A percentile compares a stretch with the other conserved stretches of the same genome.
Evolutionary conservation across 768 basidiomycete species (phyloP).

Genomic region (Candolleomyces aberdarensis): DNA sequence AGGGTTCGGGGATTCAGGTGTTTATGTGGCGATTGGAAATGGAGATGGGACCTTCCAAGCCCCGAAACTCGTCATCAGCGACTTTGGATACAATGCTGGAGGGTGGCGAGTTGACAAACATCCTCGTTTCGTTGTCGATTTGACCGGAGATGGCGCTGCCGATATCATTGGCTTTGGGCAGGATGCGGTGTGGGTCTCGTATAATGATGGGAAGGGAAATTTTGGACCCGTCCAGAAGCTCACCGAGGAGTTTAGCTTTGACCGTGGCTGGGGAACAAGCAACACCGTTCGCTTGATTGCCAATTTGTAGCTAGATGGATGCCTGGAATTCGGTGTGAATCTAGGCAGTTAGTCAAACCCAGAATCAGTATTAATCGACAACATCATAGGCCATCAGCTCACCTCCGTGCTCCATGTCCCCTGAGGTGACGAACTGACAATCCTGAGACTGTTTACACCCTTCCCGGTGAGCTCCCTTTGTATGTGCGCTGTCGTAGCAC

Average conservation of each 20-base stretch:
- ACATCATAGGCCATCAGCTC: no score
- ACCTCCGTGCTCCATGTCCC: no score
- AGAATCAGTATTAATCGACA: no score
- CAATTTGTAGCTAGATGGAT: not conserved
- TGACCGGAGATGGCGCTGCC: constrained; percentile 1
- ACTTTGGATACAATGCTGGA: not conserved
- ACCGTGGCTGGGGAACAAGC: not conserved
- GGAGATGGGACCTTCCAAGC: not conserved
- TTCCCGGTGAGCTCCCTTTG: not conserved
- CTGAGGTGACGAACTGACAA: no score
- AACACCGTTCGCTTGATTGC: constrained; percentile 1
- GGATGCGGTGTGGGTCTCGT: constrained; percentile 2
- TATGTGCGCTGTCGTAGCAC: no score
- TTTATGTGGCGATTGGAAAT: not conserved
- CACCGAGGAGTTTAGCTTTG: not conserved
- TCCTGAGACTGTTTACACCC: no score
- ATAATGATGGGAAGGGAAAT: constrained; percentile 1
- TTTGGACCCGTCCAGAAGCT: not conserved
- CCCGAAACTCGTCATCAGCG: not conserved
- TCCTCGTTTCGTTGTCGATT: not conserved
- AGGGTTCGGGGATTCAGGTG: not conserved
- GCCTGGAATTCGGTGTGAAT: not conserved
- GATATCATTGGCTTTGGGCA: constrained; percentile 6
- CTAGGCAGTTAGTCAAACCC: no score
- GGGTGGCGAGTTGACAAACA: constrained; percentile 1